phyloP scores from a whole-genome alignment of 192 early-diverging fungal genomes.

The Rhizophagus clarus region DNA sequence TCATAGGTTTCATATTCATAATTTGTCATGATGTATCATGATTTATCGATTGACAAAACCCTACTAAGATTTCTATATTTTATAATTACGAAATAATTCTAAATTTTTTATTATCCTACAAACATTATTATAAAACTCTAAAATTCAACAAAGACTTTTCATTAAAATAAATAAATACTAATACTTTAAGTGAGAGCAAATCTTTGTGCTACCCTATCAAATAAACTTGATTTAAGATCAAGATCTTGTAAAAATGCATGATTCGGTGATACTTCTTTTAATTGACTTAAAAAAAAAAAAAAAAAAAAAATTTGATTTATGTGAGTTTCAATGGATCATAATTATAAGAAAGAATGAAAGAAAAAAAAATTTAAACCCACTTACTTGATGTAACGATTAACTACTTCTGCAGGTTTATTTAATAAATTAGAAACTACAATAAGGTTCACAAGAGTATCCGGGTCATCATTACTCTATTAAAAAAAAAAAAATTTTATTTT shows the following conservation, averaged over 20 bases:
- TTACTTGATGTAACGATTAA: conserved; percentile 67
- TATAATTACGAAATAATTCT: too few species aligned
- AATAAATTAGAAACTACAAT: conserved; percentile 71
- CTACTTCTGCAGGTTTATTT: conserved; percentile 69
- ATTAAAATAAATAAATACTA: too few species aligned
- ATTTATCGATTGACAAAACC: too few species aligned
- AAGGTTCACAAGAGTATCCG: conserved; percentile 88
- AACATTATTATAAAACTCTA: too few species aligned
- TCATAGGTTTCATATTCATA: too few species aligned
- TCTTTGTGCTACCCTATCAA: conserved; percentile 70
- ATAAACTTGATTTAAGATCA: conserved; percentile 76
- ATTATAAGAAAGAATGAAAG: neutral
- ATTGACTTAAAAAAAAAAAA: conserved; percentile 52
- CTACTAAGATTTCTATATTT: too few species aligned
- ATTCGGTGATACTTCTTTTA: conserved; percentile 70
- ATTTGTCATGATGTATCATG: too few species aligned
- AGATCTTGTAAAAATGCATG: conserved; percentile 82
- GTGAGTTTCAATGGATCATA: neutral
- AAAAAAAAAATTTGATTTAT: neutral
- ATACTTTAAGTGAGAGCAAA: conserved; percentile 46
- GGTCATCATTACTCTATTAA: conserved; percentile 62
- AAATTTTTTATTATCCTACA: too few species aligned
- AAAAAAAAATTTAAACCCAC: neutral
- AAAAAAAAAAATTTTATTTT: too few species aligned
- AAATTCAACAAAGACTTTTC: too few species aligned